Conservation (phyloP, 78 protist genomes). For the Ministeria vibrans region DNA sequence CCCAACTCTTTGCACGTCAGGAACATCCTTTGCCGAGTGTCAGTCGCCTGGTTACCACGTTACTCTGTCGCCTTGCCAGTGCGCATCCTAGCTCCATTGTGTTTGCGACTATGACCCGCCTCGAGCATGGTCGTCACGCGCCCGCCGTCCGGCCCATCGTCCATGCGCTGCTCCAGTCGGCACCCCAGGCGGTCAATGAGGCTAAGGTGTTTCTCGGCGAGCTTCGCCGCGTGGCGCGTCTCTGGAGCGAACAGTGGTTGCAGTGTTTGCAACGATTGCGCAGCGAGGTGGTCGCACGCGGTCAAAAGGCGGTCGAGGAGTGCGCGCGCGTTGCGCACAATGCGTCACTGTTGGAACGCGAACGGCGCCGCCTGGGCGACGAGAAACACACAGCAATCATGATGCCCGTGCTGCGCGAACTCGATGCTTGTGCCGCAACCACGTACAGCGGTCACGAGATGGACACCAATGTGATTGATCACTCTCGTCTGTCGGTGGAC, state of each 20-base stretch:
- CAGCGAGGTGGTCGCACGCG: background rate
- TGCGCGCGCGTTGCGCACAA: background rate
- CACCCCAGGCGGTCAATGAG: constrained; percentile 19
- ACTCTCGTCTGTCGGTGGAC: no score
- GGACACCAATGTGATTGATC: no score
- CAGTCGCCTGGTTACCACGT: background rate
- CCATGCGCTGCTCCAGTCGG: background rate
- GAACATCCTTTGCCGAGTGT: background rate
- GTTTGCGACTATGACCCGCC: background rate
- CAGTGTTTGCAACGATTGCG: constrained; percentile 23
- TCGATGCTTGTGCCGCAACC: background rate
- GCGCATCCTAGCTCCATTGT: background rate
- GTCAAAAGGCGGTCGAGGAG: background rate
- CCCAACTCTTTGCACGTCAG: constrained; percentile 14
- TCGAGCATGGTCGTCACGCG: background rate
- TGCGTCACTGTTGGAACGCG: background rate
- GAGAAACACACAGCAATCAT: background rate
- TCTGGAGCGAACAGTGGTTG: constrained; percentile 65
- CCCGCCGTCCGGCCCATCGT: background rate
- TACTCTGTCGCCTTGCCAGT: background rate
- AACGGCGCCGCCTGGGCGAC: no score
- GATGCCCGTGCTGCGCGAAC: background rate
- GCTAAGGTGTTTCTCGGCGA: constrained; percentile 23
- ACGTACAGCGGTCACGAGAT: background rate
- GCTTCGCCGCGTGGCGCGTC: constrained; percentile 35